A percentile compares a stretch with the other conserved stretches of the same genome.
Conservation (phyloP, 495 filamentous ascomycete species). For the Bombardia bombarda region DNA sequence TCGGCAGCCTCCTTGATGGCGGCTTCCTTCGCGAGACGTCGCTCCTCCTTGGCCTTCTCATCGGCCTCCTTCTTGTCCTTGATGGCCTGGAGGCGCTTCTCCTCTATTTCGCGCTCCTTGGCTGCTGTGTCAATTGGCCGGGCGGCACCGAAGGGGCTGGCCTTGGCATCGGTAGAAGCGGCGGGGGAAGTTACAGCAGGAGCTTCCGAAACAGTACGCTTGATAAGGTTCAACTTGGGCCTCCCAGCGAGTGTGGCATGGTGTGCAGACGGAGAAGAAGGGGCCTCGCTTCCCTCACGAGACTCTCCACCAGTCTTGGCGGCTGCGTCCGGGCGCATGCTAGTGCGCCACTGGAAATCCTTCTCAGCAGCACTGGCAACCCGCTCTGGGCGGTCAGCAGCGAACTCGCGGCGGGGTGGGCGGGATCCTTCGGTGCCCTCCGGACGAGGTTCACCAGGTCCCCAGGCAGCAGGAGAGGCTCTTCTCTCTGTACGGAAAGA, state of each 20-base stretch:
- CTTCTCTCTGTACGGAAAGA: conserved; percentile 50
- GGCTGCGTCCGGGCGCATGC: conserved; percentile 67
- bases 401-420: conserved; percentile 73
- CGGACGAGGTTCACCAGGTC: conserved; percentile 30
- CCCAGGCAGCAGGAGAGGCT: conserved; percentile 72
- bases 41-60: conserved; percentile 75
- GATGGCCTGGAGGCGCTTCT: conserved; percentile 64
- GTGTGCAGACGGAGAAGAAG: conserved; percentile 53
- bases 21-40: conserved; percentile 55
- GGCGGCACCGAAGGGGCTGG: conserved; percentile 87
- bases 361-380: conserved; percentile 75
- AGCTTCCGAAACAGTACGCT: conserved; percentile 77
- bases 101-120: conserved; percentile 80
- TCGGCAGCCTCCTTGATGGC: conserved; percentile 52
- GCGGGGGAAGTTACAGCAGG: conserved; percentile 43
- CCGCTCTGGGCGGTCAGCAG: conserved; percentile 64
- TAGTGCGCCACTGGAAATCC: conserved; percentile 77
- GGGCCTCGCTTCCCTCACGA: conserved; percentile 55
- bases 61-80: conserved; percentile 83
- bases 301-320: conserved; percentile 35
- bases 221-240: conserved; percentile 74
- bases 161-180: conserved; percentile 57
- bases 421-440: conserved; percentile 62
- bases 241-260: conserved; percentile 50
- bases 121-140: conserved; percentile 83